Percentiles rank a stretch among this genome's conserved stretches.
Evolutionary conservation across 331 rosid species (phyloP).

Genomic region (Malus hybrid): DNA sequence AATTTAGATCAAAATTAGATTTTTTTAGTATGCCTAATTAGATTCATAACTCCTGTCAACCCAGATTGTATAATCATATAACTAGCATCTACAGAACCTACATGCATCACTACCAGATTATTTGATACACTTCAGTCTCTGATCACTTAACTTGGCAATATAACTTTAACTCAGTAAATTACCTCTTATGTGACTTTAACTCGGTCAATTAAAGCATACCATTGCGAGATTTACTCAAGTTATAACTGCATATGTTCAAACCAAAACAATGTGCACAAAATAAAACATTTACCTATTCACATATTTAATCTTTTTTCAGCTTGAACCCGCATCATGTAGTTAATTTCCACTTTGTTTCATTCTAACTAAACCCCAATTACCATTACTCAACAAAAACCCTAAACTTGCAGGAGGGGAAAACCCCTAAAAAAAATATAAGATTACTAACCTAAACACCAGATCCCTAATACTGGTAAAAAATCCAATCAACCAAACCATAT

Average conservation of each 20-base stretch:
- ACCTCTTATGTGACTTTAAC: no score
- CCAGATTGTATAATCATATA: not conserved
- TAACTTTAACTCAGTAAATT: not conserved
- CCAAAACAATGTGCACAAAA: not conserved
- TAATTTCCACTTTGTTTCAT: not conserved
- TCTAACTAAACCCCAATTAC: not conserved
- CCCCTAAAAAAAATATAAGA: not conserved
- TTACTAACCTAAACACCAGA: not conserved
- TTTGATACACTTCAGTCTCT: not conserved
- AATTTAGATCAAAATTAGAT: not conserved
- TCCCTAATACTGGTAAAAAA: not conserved
- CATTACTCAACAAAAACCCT: not conserved
- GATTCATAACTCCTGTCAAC: not conserved
- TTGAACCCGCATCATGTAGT: not conserved
- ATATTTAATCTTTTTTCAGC: not conserved
- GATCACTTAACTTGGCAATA: not conserved
- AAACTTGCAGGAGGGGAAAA: not conserved
- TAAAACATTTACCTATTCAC: not conserved
- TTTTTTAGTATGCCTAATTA: not conserved
- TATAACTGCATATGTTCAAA: not conserved
- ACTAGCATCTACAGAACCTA: not conserved
- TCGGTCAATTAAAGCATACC: not conserved
- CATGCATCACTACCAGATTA: not conserved
- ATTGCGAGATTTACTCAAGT: not conserved
- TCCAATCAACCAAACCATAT: not conserved